phyloP scores from a whole-genome alignment of 345 rosid genomes.

The Erucastrum elatum region DNA sequence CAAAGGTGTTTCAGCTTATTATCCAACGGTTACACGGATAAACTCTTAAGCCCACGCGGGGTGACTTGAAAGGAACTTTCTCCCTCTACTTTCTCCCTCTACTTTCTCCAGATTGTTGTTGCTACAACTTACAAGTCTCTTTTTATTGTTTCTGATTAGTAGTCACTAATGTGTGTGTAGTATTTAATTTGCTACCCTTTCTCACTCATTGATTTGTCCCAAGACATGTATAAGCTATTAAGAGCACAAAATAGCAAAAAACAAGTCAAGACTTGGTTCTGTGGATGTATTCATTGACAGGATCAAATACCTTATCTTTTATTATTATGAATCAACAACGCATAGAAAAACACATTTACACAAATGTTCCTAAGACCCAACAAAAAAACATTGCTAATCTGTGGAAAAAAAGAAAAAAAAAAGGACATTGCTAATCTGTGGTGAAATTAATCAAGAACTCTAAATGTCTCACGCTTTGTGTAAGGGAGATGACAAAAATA shows the following conservation, averaged over 20 bases:
- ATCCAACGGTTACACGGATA: too few relatives aligned
- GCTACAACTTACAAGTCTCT: too few relatives aligned
- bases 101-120: too few relatives aligned
- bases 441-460: too few relatives aligned
- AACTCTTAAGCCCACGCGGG: too few relatives aligned
- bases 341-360: conserved; percentile 17
- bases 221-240: too few relatives aligned
- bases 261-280: not conserved
- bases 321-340: conserved; percentile 23
- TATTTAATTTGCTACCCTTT: not conserved
- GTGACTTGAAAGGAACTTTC: too few relatives aligned
- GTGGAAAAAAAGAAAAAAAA: conserved; percentile 24
- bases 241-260: not conserved
- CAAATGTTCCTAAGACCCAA: conserved; percentile 17
- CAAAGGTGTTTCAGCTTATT: too few relatives aligned
- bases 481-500: not conserved
- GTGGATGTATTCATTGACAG: not conserved
- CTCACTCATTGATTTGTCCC: not conserved
- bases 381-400: not conserved
- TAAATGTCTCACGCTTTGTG: not conserved
- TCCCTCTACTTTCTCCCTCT: too few relatives aligned
- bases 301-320: conserved; percentile 9
- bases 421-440: conserved; percentile 1
- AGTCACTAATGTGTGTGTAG: not conserved
- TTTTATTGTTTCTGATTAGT: not conserved